These are phyloP conservation scores for Pterulicium gracile DNA, from an alignment of 1,284 basidiomycete genomes.

Conservation along the genomic window DNA sequence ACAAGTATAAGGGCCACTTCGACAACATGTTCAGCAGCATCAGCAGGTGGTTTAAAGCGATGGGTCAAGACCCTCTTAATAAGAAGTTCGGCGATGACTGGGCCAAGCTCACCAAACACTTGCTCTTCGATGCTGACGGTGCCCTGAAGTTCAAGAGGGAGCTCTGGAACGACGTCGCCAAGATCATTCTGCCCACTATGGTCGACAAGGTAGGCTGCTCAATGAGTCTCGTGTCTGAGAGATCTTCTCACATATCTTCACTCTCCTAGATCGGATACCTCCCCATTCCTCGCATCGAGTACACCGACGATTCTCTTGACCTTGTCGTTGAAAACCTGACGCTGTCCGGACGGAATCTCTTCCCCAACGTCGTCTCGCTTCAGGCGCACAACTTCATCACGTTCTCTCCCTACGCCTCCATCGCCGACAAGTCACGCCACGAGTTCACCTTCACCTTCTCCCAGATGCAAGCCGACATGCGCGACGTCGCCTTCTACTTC, in stretches of 20 bases:
- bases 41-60: conserved; percentile 70
- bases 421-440: conserved; percentile 54
- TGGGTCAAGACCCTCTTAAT: conserved; percentile 82
- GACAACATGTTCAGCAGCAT: conserved; percentile 69
- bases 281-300: conserved; percentile 88
- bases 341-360: conserved; percentile 74
- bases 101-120: conserved; percentile 72
- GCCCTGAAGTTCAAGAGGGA: conserved; percentile 82
- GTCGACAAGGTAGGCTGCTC: conserved; percentile 47
- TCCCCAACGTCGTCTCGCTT: conserved; percentile 73
- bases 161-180: conserved; percentile 80
- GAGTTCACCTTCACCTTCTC: conserved; percentile 61
- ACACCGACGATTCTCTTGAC: conserved; percentile 79
- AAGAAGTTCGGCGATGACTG: conserved; percentile 74
- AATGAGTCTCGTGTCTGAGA: not conserved
- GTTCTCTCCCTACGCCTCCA: conserved; percentile 64
- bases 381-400: conserved; percentile 80
- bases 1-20: conserved; percentile 80
- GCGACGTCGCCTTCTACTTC: conserved; percentile 86
- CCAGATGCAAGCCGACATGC: conserved; percentile 93
- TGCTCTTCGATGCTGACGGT: conserved; percentile 74
- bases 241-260: not conserved
- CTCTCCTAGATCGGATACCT: conserved; percentile 66
- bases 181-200: conserved; percentile 73
- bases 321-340: conserved; percentile 91